Percentiles rank a stretch among this genome's conserved stretches.
Conservation (phyloP, 2,329 filamentous ascomycete species). For the Sporothrix dimorphospora region DNA sequence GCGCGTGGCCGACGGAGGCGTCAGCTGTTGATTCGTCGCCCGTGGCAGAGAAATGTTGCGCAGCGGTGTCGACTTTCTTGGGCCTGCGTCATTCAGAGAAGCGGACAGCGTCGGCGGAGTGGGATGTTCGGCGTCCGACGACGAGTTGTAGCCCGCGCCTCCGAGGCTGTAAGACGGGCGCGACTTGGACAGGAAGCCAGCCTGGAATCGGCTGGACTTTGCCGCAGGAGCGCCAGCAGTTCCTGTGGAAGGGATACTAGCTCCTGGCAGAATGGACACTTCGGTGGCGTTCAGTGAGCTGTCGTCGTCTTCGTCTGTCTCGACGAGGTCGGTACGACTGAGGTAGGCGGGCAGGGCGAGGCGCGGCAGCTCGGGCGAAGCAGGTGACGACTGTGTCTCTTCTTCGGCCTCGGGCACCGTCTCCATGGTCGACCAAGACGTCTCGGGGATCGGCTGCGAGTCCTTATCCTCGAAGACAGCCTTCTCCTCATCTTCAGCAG, state of each 20-base stretch:
- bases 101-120: neutral
- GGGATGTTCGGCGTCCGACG: slow-evolving; percentile 54
- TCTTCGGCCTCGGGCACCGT: slow-evolving; percentile 25
- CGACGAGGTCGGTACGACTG: slow-evolving; percentile 27
- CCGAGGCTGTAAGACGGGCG: slow-evolving; percentile 17
- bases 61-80: slow-evolving; percentile 46
- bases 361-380: slow-evolving; percentile 52
- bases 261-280: slow-evolving; percentile 40
- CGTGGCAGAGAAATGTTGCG: slow-evolving; percentile 55
- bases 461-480: neutral
- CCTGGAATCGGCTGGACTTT: slow-evolving; percentile 79
- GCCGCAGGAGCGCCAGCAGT: slow-evolving; percentile 33
- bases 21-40: slow-evolving; percentile 52
- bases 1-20: slow-evolving; percentile 47
- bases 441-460: neutral
- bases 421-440: slow-evolving; percentile 25
- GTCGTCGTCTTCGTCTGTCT: slow-evolving; percentile 28
- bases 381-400: slow-evolving; percentile 24
- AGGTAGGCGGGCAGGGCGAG: slow-evolving; percentile 24
- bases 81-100: neutral
- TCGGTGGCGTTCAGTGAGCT: slow-evolving; percentile 45
- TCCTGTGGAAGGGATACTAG: neutral
- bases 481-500: neutral
- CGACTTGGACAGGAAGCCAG: slow-evolving; percentile 76
- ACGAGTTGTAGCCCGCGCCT: slow-evolving; percentile 48